phyloP scores from a whole-genome alignment of 306 rosid species.

The Trifolium pratense region DNA sequence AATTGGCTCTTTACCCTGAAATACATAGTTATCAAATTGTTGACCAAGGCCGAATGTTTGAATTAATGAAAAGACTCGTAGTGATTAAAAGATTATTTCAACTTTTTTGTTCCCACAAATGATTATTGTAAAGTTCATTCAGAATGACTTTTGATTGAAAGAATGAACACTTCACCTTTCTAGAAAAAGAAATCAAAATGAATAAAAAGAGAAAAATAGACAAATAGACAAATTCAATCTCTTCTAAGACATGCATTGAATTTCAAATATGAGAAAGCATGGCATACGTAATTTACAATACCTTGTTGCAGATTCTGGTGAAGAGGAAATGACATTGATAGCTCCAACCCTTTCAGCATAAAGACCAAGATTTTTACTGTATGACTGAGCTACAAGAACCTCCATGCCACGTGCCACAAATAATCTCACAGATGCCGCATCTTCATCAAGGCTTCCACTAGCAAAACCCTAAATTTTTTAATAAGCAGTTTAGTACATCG shows the following conservation, averaged over 20 bases:
- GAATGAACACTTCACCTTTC: neutral
- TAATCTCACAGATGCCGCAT: constrained; percentile 87
- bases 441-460: constrained; percentile 96
- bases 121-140: neutral
- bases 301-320: constrained; percentile 91
- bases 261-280: constrained; percentile 35
- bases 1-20: constrained; percentile 95
- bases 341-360: constrained; percentile 99
- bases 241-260: constrained; percentile 28
- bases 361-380: constrained; percentile 97
- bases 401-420: constrained; percentile 92
- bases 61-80: neutral
- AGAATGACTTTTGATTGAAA: constrained; percentile 1
- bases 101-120: neutral
- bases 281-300: constrained; percentile 34
- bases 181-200: constrained; percentile 16
- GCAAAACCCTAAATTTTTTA: constrained; percentile 84
- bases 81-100: constrained; percentile 6
- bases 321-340: constrained; percentile 79
- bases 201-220: constrained; percentile 4
- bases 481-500: constrained; percentile 21
- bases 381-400: constrained; percentile 92
- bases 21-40: constrained; percentile 36
- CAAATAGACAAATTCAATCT: constrained; percentile 19
- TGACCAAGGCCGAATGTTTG: constrained; percentile 18